Conservation (phyloP, 2,329 filamentous ascomycete species). For the Cadophora sp. region DNA sequence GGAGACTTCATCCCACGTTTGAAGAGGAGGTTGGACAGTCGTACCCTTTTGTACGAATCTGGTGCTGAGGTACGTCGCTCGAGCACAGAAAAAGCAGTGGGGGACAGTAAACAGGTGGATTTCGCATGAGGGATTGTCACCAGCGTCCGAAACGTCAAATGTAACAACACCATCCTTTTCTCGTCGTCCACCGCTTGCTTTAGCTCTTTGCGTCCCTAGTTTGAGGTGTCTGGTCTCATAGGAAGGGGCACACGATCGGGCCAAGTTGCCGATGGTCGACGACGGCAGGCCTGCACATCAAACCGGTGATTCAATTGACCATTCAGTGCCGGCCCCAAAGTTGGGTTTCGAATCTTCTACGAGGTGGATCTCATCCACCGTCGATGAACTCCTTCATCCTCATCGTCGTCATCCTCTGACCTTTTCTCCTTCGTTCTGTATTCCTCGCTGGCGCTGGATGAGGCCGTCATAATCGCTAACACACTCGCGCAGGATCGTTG, state of each 20-base stretch:
- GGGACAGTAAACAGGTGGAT: slow-evolving; percentile 21
- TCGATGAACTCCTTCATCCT: slow-evolving; percentile 8
- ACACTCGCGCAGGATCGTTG: slow-evolving; percentile 26
- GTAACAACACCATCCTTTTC: slow-evolving; percentile 39
- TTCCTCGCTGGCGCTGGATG: slow-evolving; percentile 27
- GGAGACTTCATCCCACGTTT: slow-evolving; percentile 22
- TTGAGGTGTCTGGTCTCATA: not conserved
- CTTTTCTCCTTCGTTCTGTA: slow-evolving; percentile 16
- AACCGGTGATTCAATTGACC: slow-evolving; percentile 19
- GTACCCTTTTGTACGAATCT: slow-evolving; percentile 14
- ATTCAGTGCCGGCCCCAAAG: slow-evolving; percentile 23
- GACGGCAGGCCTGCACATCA: slow-evolving; percentile 21
- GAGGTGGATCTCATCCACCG: slow-evolving; percentile 17
- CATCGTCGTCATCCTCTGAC: slow-evolving; percentile 5
- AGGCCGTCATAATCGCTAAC: slow-evolving; percentile 29
- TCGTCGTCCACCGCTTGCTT: slow-evolving; percentile 16
- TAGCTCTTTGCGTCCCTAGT: not conserved
- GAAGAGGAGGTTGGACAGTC: slow-evolving; percentile 20
- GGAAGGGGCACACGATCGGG: slow-evolving; percentile 16
- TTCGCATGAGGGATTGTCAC: slow-evolving; percentile 41
- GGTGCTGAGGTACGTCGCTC: slow-evolving; percentile 10
- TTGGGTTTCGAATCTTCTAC: slow-evolving; percentile 30
- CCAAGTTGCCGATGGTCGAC: slow-evolving; percentile 15
- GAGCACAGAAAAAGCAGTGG: slow-evolving; percentile 3
- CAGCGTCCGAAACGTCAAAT: slow-evolving; percentile 44